A percentile compares a stretch with the other conserved stretches of the same genome.
Conservation (phyloP, 1,284 basidiomycete species). For the Austroboletus novae-zelandiae region DNA sequence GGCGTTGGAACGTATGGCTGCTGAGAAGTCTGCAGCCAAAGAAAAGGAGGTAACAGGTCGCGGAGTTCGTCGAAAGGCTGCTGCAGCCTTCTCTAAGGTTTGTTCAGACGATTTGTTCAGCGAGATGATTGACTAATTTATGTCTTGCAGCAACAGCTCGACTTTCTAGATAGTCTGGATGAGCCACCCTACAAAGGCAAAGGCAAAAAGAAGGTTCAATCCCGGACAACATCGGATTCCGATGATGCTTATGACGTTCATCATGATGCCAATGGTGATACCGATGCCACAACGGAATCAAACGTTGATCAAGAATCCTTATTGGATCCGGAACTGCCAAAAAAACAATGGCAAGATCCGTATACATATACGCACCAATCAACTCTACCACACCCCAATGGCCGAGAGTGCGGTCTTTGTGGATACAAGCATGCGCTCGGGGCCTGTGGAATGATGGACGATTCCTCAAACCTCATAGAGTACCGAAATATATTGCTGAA, state of each 20-base stretch:
- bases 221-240: conserved; percentile 29
- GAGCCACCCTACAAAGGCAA: conserved; percentile 27
- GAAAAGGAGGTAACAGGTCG: conserved; percentile 60
- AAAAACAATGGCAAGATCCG: conserved; percentile 12
- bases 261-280: conserved; percentile 19
- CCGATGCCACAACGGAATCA: conserved; percentile 25
- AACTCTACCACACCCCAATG: conserved; percentile 15
- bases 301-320: conserved; percentile 9
- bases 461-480: conserved; percentile 61
- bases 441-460: conserved; percentile 62
- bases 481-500: conserved; percentile 64
- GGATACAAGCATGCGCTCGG: conserved; percentile 48
- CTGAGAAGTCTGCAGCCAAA: conserved; percentile 45
- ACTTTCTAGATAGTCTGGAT: conserved; percentile 30
- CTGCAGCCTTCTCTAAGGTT: conserved; percentile 56
- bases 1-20: conserved; percentile 62
- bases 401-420: conserved; percentile 59
- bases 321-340: conserved; percentile 3
- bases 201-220: conserved; percentile 28
- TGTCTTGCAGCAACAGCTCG: conserved; percentile 30
- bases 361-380: conserved; percentile 14
- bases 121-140: conserved; percentile 4
- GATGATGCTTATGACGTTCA: conserved; percentile 25
- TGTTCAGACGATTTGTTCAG: conserved; percentile 1
- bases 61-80: conserved; percentile 67